A percentile compares a stretch with the other conserved stretches of the same genome.
Conservation (phyloP, 164 flowering plant species). For the Macadamia integrifolia region DNA sequence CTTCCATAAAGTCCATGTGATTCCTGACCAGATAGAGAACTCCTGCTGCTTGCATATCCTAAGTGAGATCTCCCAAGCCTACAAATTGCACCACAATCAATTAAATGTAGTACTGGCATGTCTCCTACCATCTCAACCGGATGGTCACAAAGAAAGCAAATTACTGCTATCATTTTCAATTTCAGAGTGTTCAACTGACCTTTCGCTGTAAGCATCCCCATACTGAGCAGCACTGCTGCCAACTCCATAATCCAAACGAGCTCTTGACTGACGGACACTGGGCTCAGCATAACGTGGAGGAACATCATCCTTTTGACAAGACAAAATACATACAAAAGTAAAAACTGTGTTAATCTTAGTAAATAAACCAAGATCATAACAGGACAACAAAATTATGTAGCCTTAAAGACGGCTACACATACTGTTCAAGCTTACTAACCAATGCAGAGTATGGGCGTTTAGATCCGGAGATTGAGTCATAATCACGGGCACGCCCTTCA, state of each 20-base stretch:
- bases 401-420: background rate
- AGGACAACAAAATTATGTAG: background rate
- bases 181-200: slow-evolving; percentile 29
- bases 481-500: slow-evolving; percentile 72
- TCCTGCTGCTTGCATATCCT: slow-evolving; percentile 66
- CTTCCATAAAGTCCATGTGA: slow-evolving; percentile 64
- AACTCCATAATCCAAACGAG: slow-evolving; percentile 81
- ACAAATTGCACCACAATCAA: background rate
- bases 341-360: background rate
- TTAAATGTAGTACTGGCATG: no score
- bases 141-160: background rate
- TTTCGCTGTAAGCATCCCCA: slow-evolving; percentile 70
- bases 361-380: background rate
- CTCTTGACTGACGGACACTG: slow-evolving; percentile 76
- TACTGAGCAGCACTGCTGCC: slow-evolving; percentile 56
- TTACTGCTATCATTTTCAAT: background rate
- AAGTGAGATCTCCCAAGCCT: slow-evolving; percentile 74
- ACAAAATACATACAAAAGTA: background rate
- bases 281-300: slow-evolving; percentile 82
- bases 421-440: slow-evolving; percentile 36
- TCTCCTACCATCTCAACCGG: background rate
- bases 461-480: slow-evolving; percentile 77
- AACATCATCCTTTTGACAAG: slow-evolving; percentile 57
- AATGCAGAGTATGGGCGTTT: slow-evolving; percentile 77
- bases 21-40: slow-evolving; percentile 67